A percentile compares a stretch with the other conserved stretches of the same genome.
Evolutionary conservation across 805 yeast species (phyloP).

Genomic region (Wickerhamomyces chaumierensis): DNA sequence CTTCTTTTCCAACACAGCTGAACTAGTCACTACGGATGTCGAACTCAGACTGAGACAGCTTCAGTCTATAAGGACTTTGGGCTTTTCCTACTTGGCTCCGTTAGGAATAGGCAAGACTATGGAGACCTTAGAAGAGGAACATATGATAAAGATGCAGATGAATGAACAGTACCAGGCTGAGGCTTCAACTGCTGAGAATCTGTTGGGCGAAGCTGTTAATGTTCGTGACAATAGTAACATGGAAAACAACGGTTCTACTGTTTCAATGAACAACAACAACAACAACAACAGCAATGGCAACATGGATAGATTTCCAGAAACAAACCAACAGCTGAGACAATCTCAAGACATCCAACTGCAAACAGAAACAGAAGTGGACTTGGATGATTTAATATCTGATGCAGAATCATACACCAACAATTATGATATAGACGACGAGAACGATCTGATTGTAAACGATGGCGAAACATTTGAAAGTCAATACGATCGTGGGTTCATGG

Average conservation of each 20-base stretch:
- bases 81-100: constrained; percentile 40
- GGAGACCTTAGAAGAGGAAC: constrained; percentile 24
- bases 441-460: constrained; percentile 13
- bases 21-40: constrained; percentile 4
- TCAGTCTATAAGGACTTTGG: constrained; percentile 29
- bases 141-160: constrained; percentile 16
- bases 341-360: too few species aligned
- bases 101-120: constrained; percentile 50
- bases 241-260: not conserved
- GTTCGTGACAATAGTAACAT: not conserved
- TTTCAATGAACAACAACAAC: too few species aligned
- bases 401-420: constrained; percentile 29
- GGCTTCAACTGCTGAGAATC: constrained; percentile 18
- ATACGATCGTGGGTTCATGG: constrained; percentile 17
- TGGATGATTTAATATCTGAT: constrained; percentile 36
- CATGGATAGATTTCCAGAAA: constrained; percentile 1
- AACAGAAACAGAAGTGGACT: constrained; percentile 11
- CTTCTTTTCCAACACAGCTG: too few species aligned
- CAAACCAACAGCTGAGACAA: constrained; percentile 1
- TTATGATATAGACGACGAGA: constrained; percentile 23
- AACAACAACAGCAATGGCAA: too few species aligned
- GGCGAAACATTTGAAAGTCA: constrained; percentile 13
- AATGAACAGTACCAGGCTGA: constrained; percentile 16
- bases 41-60: constrained; percentile 12
- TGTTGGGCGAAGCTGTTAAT: constrained; percentile 19